These are phyloP conservation scores for Yueomyces sinensis DNA, from an alignment of 805 yeast species.

Conservation along the genomic window DNA sequence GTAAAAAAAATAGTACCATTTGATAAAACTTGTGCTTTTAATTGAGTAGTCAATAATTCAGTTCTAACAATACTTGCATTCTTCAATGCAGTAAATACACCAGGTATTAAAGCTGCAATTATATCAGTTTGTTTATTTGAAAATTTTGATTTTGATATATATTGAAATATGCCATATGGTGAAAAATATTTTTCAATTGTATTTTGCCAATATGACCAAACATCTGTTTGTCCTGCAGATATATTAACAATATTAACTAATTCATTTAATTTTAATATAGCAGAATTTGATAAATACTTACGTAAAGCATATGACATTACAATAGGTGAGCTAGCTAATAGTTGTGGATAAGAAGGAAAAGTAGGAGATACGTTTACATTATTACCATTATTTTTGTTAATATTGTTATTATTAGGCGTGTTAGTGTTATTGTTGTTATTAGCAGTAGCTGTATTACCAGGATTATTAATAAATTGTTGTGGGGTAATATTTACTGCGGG, in stretches of 20 bases:
- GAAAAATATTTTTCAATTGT: slow-evolving; percentile 39
- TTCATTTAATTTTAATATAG: slow-evolving; percentile 37
- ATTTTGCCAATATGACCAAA: slow-evolving; percentile 37
- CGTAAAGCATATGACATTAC: slow-evolving; percentile 21
- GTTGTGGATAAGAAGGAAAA: too few relatives aligned
- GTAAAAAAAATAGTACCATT: slow-evolving; percentile 42
- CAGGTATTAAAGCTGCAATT: slow-evolving; percentile 19
- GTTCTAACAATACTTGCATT: slow-evolving; percentile 38
- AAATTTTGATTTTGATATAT: slow-evolving; percentile 31
- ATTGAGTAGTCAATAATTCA: slow-evolving; percentile 36
- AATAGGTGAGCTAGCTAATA: slow-evolving; percentile 2
- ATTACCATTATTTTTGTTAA: background rate
- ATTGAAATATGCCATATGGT: slow-evolving; percentile 35
- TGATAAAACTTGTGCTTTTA: slow-evolving; percentile 39
- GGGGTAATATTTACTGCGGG: background rate
- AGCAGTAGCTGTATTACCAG: background rate
- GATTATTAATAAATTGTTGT: background rate
- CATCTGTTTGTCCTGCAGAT: slow-evolving; percentile 30
- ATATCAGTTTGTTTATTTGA: slow-evolving; percentile 51
- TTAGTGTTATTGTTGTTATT: background rate
- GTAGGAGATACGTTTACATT: too few relatives aligned
- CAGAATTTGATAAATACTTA: slow-evolving; percentile 34
- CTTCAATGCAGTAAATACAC: slow-evolving; percentile 35
- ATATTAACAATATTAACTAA: slow-evolving; percentile 34
- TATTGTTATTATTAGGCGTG: background rate